Evolutionary conservation across 768 basidiomycete genomes (phyloP).

Genomic region (Pleurotus pulmonarius): DNA sequence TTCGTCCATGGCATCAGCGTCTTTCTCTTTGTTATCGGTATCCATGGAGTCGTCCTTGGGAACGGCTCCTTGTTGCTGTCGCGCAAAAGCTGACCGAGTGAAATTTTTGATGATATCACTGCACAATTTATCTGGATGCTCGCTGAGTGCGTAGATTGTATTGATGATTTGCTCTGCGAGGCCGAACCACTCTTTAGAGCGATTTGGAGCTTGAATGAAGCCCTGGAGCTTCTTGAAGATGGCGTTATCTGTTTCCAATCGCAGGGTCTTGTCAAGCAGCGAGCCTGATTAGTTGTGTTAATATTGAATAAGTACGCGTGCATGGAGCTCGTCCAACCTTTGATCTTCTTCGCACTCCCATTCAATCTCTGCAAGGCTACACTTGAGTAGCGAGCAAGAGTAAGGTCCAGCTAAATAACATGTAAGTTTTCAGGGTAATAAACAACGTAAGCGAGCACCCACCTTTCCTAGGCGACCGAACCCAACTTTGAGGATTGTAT

Average conservation of each 20-base stretch:
- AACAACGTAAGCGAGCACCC: slow-evolving; percentile 6
- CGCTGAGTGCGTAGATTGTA: slow-evolving; percentile 90
- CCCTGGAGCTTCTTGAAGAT: slow-evolving; percentile 84
- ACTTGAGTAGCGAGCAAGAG: slow-evolving; percentile 90
- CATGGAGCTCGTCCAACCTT: slow-evolving; percentile 50
- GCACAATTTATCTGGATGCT: slow-evolving; percentile 87
- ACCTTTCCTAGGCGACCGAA: slow-evolving; percentile 85
- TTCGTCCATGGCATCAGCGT: slow-evolving; percentile 54
- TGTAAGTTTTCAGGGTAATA: not conserved
- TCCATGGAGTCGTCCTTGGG: slow-evolving; percentile 13
- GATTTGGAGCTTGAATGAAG: slow-evolving; percentile 74
- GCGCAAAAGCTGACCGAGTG: slow-evolving; percentile 65
- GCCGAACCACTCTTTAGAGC: slow-evolving; percentile 92
- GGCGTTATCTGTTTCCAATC: slow-evolving; percentile 81
- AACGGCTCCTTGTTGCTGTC: slow-evolving; percentile 14
- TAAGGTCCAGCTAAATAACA: slow-evolving; percentile 67
- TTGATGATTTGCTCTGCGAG: slow-evolving; percentile 97
- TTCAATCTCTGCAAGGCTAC: slow-evolving; percentile 89
- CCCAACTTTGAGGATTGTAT: slow-evolving; percentile 82
- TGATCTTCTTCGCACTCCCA: slow-evolving; percentile 95
- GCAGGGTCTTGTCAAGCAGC: slow-evolving; percentile 78
- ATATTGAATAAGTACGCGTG: not conserved
- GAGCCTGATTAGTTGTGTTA: slow-evolving; percentile 53
- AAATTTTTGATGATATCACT: slow-evolving; percentile 78
- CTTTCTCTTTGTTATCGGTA: slow-evolving; percentile 21